Base-by-base conservation (phyloP, 1,139 yeast genomes). In the Pichia terricola region DNA sequence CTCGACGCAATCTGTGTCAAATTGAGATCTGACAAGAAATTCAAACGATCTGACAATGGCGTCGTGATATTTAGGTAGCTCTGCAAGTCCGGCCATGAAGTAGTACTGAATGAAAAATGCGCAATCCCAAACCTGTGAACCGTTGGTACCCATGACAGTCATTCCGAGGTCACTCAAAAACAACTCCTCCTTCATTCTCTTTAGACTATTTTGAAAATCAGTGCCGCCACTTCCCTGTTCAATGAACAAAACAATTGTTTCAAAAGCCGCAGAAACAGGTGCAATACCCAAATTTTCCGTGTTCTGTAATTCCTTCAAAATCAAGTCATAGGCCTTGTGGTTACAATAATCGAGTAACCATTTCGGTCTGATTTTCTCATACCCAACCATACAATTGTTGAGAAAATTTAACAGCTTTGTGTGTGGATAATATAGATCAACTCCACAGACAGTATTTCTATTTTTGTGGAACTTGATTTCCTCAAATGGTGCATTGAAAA, bases 81-180 rank as follows among this genome's bases (percentile, higher is more conserved):
- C 82, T 2, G 85, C 91, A 32, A 91, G 63, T 0, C 95, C 96
- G 0, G 95, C 85, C 58, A 76, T 69, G 48, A 86, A 80, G 50
- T 79, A 74, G 57, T 87, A 87, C 58, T 94, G 98, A 31, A 91
- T 69, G 54, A 85, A 82, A 64, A 94, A 91, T 0, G 96, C 89
- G 26, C 81, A 81, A 62, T 94, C 99, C 98, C 99, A 94, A 1
- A 84, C 89, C 62, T 94, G 99, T 0, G 87, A 88, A 30, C 99
- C 99, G 62, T 94, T 94, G 0, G 99, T 94, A 8, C 99, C 99
- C 85, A 85, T 86, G 45, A 86, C 83, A 4, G 91, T 78, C 80
- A 91, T 73, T 3, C 99, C 99, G 58, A 82, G 85, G 0, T 91
- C 83, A 0, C 96, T 94, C 65, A 83, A 82, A 64, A 85, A 89